phyloP scores from a whole-genome alignment of 1,284 basidiomycete species.

The Leccinum pachyderme region DNA sequence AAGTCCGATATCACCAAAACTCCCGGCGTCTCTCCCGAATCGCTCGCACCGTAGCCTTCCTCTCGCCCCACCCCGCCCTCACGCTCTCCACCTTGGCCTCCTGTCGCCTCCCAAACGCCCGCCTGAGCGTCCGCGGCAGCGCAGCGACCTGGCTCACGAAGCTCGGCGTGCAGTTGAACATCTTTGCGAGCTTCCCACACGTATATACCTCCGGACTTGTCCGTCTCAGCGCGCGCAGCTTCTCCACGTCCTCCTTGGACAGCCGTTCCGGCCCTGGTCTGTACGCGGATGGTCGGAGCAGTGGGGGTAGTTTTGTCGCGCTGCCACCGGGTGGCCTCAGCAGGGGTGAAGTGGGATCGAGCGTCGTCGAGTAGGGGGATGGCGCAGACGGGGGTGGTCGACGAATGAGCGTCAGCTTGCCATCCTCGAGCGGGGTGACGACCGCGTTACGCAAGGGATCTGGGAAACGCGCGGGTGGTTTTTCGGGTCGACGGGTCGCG shows the following conservation, averaged over 20 bases:
- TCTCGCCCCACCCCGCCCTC: constrained; percentile 59
- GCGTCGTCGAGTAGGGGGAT: constrained; percentile 65
- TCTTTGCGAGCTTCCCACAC: constrained; percentile 50
- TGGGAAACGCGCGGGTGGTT: constrained; percentile 58
- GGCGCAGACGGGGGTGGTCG: constrained; percentile 73
- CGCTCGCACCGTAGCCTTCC: constrained; percentile 50
- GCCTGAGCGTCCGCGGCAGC: constrained; percentile 46
- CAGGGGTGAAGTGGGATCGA: constrained; percentile 66
- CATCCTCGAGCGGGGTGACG: constrained; percentile 54
- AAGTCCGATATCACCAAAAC: constrained; percentile 45
- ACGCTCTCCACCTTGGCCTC: constrained; percentile 40
- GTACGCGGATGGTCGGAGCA: constrained; percentile 43
- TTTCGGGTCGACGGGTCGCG: constrained; percentile 46
- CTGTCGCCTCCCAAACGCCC: constrained; percentile 36
- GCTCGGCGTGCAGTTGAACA: constrained; percentile 54
- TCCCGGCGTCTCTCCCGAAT: constrained; percentile 55
- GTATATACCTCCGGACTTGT: constrained; percentile 52
- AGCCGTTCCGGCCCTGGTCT: constrained; percentile 39
- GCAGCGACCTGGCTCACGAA: constrained; percentile 60
- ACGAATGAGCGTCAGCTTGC: constrained; percentile 70
- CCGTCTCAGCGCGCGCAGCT: constrained; percentile 55
- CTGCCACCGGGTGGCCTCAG: constrained; percentile 37
- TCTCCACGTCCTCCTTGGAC: constrained; percentile 51
- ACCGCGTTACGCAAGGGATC: constrained; percentile 64
- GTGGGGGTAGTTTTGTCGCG: constrained; percentile 39